Evolutionary conservation across 2,329 filamentous ascomycete species (phyloP).

Genomic region (Cadophora sp.): DNA sequence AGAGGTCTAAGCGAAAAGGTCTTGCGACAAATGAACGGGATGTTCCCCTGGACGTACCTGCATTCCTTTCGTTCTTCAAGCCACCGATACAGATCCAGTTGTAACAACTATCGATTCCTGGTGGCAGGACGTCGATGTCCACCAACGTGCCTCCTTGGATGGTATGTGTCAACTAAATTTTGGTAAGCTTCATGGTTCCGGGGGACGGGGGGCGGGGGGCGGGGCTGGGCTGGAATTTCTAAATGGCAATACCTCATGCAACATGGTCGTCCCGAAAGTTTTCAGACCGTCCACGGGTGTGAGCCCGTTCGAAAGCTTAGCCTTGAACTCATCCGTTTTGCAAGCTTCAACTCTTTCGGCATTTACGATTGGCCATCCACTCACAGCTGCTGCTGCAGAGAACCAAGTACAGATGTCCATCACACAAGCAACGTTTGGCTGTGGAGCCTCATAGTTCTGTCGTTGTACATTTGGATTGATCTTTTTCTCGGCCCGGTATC

Average conservation of each 20-base stretch:
- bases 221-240: no score
- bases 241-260: not conserved
- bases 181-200: not conserved
- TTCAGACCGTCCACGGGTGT: conserved; percentile 7
- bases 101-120: not conserved
- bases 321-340: conserved; percentile 12
- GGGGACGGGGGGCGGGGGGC: no score
- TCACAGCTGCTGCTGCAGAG: not conserved
- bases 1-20: not conserved
- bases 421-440: not conserved
- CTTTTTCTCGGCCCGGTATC: not conserved
- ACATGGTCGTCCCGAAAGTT: conserved; percentile 6
- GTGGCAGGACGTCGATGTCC: not conserved
- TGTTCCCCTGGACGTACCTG: not conserved
- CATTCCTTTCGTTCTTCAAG: conserved; percentile 1
- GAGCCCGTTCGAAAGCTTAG: not conserved
- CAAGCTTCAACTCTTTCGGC: not conserved
- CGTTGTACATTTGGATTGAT: not conserved
- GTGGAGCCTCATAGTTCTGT: not conserved
- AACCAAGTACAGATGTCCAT: conserved; percentile 13
- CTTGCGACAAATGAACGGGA: no score
- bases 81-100: not conserved
- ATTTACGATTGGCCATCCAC: conserved; percentile 3
- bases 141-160: not conserved
- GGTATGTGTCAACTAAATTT: not conserved